phyloP scores from a whole-genome alignment of 1,284 basidiomycete species.

The Trichosporon inkin region DNA sequence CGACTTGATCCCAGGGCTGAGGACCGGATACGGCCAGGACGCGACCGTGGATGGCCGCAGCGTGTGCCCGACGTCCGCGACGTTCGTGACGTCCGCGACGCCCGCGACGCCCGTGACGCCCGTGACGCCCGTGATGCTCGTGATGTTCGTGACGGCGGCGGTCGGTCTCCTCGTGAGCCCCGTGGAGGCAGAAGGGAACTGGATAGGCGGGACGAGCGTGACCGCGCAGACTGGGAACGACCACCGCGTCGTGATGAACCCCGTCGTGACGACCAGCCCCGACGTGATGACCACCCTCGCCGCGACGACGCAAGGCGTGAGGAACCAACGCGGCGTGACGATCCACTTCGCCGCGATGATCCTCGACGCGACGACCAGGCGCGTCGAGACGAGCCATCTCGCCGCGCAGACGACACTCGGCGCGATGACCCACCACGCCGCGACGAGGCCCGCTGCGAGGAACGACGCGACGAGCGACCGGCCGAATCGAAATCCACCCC shows the following conservation, averaged over 20 bases:
- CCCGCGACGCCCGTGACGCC: slow-evolving; percentile 3
- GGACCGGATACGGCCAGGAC: background rate
- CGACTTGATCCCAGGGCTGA: background rate
- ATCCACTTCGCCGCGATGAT: background rate
- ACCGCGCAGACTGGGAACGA: background rate
- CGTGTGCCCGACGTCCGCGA: slow-evolving; percentile 6
- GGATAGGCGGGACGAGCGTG: background rate
- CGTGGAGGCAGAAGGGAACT: background rate
- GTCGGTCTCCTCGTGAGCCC: background rate
- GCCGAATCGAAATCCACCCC: background rate
- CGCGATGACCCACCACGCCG: background rate
- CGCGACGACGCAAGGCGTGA: background rate
- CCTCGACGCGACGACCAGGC: background rate
- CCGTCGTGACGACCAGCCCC: no score
- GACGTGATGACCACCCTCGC: background rate
- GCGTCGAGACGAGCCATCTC: background rate
- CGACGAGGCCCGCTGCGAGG: background rate
- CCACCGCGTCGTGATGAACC: background rate
- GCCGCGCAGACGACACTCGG: background rate
- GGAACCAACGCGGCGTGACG: background rate
- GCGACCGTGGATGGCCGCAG: slow-evolving; percentile 7
- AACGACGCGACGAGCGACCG: background rate
- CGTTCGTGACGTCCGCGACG: slow-evolving; percentile 7
- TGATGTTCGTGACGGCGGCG: background rate
- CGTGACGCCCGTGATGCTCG: background rate